A percentile compares a stretch with the other conserved stretches of the same genome.
phyloP scores from a whole-genome alignment of 2,329 filamentous ascomycete genomes.

The Camillea tinctor region DNA sequence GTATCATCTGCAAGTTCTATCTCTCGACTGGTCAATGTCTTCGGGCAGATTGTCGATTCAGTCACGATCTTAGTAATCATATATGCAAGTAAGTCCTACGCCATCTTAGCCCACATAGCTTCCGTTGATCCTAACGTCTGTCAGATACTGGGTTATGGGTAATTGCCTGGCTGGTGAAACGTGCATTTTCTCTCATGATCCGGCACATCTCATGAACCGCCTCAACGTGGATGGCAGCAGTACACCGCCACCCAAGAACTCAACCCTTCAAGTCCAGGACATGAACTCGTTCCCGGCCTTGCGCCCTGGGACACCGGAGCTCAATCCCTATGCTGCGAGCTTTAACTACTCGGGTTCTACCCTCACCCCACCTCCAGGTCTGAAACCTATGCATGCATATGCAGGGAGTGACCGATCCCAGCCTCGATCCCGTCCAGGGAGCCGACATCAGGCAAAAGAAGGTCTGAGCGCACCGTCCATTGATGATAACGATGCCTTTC shows the following conservation, averaged over 20 bases:
- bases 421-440: constrained; percentile 78
- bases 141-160: constrained; percentile 90
- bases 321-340: constrained; percentile 50
- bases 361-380: constrained; percentile 66
- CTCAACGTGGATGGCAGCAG: constrained; percentile 69
- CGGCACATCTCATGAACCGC: constrained; percentile 78
- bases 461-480: constrained; percentile 72
- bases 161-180: constrained; percentile 92
- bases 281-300: constrained; percentile 82
- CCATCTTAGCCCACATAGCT: constrained; percentile 38
- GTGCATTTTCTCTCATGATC: constrained; percentile 97
- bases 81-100: constrained; percentile 83
- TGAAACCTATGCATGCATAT: constrained; percentile 60
- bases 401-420: constrained; percentile 59
- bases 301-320: constrained; percentile 57
- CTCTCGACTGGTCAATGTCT: constrained; percentile 93
- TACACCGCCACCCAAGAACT: constrained; percentile 63
- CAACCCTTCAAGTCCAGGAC: constrained; percentile 77
- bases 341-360: constrained; percentile 54
- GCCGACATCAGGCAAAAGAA: constrained; percentile 66
- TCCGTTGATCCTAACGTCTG: constrained; percentile 57
- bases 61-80: constrained; percentile 92
- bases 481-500: constrained; percentile 95
- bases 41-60: constrained; percentile 93
- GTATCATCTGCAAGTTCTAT: constrained; percentile 96